Conservation (phyloP, 106 monocot species). For the Dendrobium officinale region DNA sequence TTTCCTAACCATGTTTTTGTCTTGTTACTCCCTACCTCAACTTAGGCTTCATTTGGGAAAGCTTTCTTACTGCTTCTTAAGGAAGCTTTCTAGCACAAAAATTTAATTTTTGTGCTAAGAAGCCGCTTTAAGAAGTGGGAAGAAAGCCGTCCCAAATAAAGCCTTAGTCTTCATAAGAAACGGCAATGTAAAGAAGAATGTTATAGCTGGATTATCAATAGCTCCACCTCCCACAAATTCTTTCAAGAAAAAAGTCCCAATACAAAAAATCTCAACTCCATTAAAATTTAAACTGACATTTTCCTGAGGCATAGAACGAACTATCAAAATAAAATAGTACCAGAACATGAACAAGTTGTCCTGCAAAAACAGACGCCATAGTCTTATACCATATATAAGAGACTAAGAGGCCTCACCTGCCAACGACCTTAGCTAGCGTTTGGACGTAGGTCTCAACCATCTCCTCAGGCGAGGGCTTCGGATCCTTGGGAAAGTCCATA, state of each 20-base stretch:
- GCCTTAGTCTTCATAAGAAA: background rate
- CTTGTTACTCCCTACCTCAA: background rate
- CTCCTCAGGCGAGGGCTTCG: constrained; percentile 77
- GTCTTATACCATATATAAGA: background rate
- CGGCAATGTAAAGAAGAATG: background rate
- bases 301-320: background rate
- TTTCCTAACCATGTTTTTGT: background rate
- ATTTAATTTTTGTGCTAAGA: no score
- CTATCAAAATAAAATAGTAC: background rate
- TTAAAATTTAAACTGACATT: background rate
- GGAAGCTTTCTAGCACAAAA: no score
- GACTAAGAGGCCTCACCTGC: constrained; percentile 43
- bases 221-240: background rate
- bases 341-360: background rate
- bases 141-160: no score
- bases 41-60: no score
- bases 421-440: constrained; percentile 81
- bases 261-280: background rate
- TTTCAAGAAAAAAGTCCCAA: background rate
- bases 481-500: constrained; percentile 84
- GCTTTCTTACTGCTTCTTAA: no score
- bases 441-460: constrained; percentile 98
- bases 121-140: no score
- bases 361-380: background rate
- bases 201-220: background rate